A percentile compares a stretch with the other conserved stretches of the same genome.
phyloP scores from a whole-genome alignment of 306 rosid genomes.

The Rosa multiflora region DNA sequence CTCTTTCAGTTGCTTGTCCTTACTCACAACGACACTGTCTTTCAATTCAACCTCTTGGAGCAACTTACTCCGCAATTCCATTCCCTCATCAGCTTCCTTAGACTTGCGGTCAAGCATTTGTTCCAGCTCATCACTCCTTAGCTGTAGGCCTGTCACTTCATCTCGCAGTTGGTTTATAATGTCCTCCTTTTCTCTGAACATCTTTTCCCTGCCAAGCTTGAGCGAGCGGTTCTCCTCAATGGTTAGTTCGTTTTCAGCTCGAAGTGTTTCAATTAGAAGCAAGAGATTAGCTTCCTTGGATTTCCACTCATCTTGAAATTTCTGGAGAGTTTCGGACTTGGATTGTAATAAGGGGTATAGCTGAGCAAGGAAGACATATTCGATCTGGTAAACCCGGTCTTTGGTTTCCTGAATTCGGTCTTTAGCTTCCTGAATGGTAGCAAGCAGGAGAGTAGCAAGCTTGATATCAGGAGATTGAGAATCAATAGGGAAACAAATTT shows the following conservation, averaged over 20 bases:
- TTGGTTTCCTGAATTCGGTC: slow-evolving; percentile 74
- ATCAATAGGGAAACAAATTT: slow-evolving; percentile 25
- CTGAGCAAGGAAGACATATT: slow-evolving; percentile 71
- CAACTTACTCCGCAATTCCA: slow-evolving; percentile 46
- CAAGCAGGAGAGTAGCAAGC: slow-evolving; percentile 80
- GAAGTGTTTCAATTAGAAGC: slow-evolving; percentile 35
- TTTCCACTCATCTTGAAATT: slow-evolving; percentile 36
- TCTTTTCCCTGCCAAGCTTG: slow-evolving; percentile 39
- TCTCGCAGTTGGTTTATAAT: slow-evolving; percentile 25
- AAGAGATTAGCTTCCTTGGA: slow-evolving; percentile 41
- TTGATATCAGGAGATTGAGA: slow-evolving; percentile 33
- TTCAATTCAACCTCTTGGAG: slow-evolving; percentile 42
- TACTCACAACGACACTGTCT: slow-evolving; percentile 30
- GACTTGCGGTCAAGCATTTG: slow-evolving; percentile 32
- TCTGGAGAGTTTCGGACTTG: slow-evolving; percentile 35
- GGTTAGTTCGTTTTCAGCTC: slow-evolving; percentile 33
- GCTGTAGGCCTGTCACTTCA: slow-evolving; percentile 27
- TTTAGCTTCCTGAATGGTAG: slow-evolving; percentile 81
- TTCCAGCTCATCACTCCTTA: slow-evolving; percentile 41
- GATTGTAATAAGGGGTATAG: slow-evolving; percentile 63
- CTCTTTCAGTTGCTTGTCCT: slow-evolving; percentile 37
- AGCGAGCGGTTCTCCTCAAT: slow-evolving; percentile 44
- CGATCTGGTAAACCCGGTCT: slow-evolving; percentile 74
- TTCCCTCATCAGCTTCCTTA: slow-evolving; percentile 46
- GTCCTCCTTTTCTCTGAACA: slow-evolving; percentile 27